Conservation (phyloP, 2,329 filamentous ascomycete genomes). For the Stagonosporopsis vannaccii region DNA sequence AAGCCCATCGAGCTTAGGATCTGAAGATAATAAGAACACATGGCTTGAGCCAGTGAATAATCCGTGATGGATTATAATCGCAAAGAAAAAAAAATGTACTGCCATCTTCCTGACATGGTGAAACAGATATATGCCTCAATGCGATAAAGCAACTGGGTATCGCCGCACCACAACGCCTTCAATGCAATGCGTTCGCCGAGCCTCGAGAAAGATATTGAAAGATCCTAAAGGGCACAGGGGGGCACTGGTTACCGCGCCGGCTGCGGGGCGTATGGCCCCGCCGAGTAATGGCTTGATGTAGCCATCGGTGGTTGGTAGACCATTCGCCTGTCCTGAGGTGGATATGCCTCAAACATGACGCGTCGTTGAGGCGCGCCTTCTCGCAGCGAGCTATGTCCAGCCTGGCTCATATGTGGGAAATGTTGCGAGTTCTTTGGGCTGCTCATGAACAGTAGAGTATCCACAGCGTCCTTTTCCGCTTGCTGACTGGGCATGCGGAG, state of each 20-base stretch:
- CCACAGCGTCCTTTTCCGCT: slow-evolving; percentile 79
- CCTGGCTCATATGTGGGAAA: slow-evolving; percentile 35
- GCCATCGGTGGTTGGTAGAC: slow-evolving; percentile 33
- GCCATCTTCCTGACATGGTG: background rate
- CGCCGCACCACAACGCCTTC: slow-evolving; percentile 38
- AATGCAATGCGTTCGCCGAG: slow-evolving; percentile 42
- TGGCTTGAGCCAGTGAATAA: background rate
- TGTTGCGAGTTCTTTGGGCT: slow-evolving; percentile 72
- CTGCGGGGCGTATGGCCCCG: slow-evolving; percentile 38
- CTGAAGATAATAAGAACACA: background rate
- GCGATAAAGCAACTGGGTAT: slow-evolving; percentile 41
- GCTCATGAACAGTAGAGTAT: slow-evolving; percentile 82
- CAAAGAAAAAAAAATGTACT: background rate
- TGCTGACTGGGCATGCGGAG: slow-evolving; percentile 74
- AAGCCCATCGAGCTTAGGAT: background rate
- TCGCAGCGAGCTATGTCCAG: slow-evolving; percentile 41
- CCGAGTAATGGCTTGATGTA: slow-evolving; percentile 33
- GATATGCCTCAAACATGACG: slow-evolving; percentile 48
- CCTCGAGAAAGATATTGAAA: slow-evolving; percentile 20
- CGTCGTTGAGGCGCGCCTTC: slow-evolving; percentile 41
- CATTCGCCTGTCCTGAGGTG: slow-evolving; percentile 33
- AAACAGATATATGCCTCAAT: slow-evolving; percentile 21
- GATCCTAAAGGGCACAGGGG: background rate
- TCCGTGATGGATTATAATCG: background rate
- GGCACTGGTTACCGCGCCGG: slow-evolving; percentile 31